Conservation (phyloP, 345 rosid genomes). For the Acer campestre region DNA sequence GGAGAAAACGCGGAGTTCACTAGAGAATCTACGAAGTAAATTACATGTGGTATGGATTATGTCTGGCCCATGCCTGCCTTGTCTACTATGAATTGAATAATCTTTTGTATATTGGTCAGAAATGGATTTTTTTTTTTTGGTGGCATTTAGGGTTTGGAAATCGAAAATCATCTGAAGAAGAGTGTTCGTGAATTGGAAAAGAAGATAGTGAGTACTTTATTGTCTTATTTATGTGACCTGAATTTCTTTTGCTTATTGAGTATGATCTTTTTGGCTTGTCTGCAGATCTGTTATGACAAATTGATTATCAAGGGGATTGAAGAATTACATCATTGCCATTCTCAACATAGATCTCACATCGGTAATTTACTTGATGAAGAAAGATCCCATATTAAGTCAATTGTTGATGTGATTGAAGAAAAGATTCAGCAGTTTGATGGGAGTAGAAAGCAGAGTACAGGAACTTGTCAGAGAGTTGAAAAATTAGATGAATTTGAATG, state of each 20-base stretch:
- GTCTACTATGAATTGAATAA: constrained; percentile 3
- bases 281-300: constrained; percentile 64
- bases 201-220: constrained; percentile 64
- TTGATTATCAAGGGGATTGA: constrained; percentile 47
- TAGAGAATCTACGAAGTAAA: constrained; percentile 77
- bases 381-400: constrained; percentile 48
- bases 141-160: constrained; percentile 78
- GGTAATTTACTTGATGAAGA: constrained; percentile 63
- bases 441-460: constrained; percentile 35
- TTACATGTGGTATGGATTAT: constrained; percentile 66
- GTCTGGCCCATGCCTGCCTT: constrained; percentile 6
- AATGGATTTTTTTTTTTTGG: neutral
- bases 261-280: constrained; percentile 28
- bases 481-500: constrained; percentile 57
- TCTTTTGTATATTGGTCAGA: neutral
- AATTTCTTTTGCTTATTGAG: constrained; percentile 14
- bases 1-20: constrained; percentile 53
- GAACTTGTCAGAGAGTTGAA: constrained; percentile 31
- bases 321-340: constrained; percentile 60
- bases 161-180: constrained; percentile 92
- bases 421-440: constrained; percentile 39
- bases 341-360: constrained; percentile 57
- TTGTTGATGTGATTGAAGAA: constrained; percentile 49
- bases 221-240: constrained; percentile 10
- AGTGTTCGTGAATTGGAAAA: constrained; percentile 71